phyloP scores from a whole-genome alignment of 495 filamentous ascomycete species.

The Penicillium coprophilum region DNA sequence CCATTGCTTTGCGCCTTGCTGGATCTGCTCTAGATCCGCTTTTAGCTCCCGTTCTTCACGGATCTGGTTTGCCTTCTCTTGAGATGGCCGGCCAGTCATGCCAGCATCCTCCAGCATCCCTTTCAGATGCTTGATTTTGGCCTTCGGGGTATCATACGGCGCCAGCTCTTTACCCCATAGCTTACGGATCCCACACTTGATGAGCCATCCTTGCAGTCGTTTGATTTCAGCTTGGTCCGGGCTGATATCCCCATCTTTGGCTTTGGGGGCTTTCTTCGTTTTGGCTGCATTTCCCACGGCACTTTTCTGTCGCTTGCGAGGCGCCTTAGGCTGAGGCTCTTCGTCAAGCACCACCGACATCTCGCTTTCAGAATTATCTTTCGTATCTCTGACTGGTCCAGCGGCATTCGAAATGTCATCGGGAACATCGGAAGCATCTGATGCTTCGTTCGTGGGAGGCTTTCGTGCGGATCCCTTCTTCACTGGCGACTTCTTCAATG shows the following conservation, averaged over 20 bases:
- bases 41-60: slow-evolving; percentile 79
- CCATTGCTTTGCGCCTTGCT: slow-evolving; percentile 76
- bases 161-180: slow-evolving; percentile 83
- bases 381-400: slow-evolving; percentile 32
- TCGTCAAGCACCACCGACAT: slow-evolving; percentile 77
- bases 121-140: slow-evolving; percentile 81
- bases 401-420: slow-evolving; percentile 19
- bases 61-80: slow-evolving; percentile 79
- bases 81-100: slow-evolving; percentile 83
- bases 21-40: slow-evolving; percentile 77
- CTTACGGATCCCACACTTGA: slow-evolving; percentile 93
- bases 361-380: slow-evolving; percentile 70
- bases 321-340: slow-evolving; percentile 56
- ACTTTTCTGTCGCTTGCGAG: slow-evolving; percentile 46
- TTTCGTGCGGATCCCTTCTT: slow-evolving; percentile 34
- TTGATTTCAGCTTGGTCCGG: slow-evolving; percentile 82
- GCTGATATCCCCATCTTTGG: slow-evolving; percentile 51
- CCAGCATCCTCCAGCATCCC: slow-evolving; percentile 74
- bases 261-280: slow-evolving; percentile 36
- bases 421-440: slow-evolving; percentile 24
- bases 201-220: slow-evolving; percentile 79
- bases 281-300: slow-evolving; percentile 33
- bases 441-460: slow-evolving; percentile 26
- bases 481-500: slow-evolving; percentile 23
- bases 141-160: slow-evolving; percentile 69